phyloP scores from a whole-genome alignment of 495 filamentous ascomycete genomes.

The Hyphodiscus hymeniophilus region DNA sequence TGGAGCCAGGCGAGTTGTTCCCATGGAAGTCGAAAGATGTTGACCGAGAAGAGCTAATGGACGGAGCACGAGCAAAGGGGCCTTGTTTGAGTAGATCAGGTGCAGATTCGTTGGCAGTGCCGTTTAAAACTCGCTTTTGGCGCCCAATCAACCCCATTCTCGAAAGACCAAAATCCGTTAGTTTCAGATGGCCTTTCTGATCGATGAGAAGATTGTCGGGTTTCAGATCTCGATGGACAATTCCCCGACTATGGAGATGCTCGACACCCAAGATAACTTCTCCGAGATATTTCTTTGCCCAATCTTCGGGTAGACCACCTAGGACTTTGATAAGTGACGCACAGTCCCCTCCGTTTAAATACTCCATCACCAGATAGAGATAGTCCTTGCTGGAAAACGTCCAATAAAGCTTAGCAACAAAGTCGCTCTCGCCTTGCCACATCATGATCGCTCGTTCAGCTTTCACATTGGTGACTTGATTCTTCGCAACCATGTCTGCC shows the following conservation, averaged over 20 bases:
- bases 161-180: conserved; percentile 95
- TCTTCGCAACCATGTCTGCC: conserved; percentile 99
- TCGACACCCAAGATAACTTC: conserved; percentile 94
- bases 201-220: conserved; percentile 97
- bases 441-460: conserved; percentile 99
- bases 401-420: conserved; percentile 98
- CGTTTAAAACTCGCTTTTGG: conserved; percentile 86
- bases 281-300: conserved; percentile 93
- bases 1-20: conserved; percentile 67
- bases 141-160: conserved; percentile 95
- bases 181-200: conserved; percentile 89
- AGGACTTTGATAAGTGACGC: conserved; percentile 93
- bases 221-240: conserved; percentile 94
- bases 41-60: conserved; percentile 87
- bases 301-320: conserved; percentile 86
- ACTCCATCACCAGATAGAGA: conserved; percentile 98
- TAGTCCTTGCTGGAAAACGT: conserved; percentile 99
- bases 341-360: conserved; percentile 94
- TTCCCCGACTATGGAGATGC: conserved; percentile 87
- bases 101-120: conserved; percentile 63
- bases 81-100: conserved; percentile 90
- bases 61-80: conserved; percentile 76
- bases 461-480: conserved; percentile 98
- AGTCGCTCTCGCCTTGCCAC: conserved; percentile 99
- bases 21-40: conserved; percentile 89